A percentile compares a stretch with the other conserved stretches of the same genome.
These are phyloP conservation scores for Fusarium protoensiforme DNA, from an alignment of 2,329 filamentous ascomycete species.

Conservation along the genomic window DNA sequence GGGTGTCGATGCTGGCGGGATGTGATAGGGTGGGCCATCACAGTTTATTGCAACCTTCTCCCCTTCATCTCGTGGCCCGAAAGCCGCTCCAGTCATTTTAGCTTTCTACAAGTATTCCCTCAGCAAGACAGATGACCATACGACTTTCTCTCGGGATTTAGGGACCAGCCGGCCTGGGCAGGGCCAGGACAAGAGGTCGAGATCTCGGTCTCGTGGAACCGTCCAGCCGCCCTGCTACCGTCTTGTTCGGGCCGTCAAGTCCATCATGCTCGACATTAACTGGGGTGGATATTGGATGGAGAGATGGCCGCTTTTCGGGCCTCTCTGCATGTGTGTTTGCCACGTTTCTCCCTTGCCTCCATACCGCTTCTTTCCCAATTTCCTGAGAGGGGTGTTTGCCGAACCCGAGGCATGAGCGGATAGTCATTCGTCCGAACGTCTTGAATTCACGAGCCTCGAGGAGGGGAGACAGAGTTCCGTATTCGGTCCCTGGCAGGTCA, in stretches of 20 bases:
- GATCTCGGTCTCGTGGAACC: slow-evolving; percentile 26
- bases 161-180: slow-evolving; percentile 22
- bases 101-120: neutral
- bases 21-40: slow-evolving; percentile 18
- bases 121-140: slow-evolving; percentile 4
- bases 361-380: neutral
- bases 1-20: slow-evolving; percentile 5
- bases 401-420: neutral
- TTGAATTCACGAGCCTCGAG: neutral
- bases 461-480: neutral
- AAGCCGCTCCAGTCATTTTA: slow-evolving; percentile 12
- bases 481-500: slow-evolving; percentile 1
- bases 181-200: slow-evolving; percentile 1
- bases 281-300: slow-evolving; percentile 11
- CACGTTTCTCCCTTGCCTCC: neutral
- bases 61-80: slow-evolving; percentile 24
- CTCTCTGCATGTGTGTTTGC: slow-evolving; percentile 1
- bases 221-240: slow-evolving; percentile 12
- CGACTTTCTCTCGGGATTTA: slow-evolving; percentile 26
- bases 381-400: neutral
- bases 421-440: neutral
- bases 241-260: slow-evolving; percentile 37
- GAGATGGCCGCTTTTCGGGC: neutral
- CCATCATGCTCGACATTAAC: slow-evolving; percentile 28
- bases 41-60: slow-evolving; percentile 10